These are phyloP conservation scores for Neurospora sp. DNA, from an alignment of 495 filamentous ascomycete species.

Conservation along the genomic window DNA sequence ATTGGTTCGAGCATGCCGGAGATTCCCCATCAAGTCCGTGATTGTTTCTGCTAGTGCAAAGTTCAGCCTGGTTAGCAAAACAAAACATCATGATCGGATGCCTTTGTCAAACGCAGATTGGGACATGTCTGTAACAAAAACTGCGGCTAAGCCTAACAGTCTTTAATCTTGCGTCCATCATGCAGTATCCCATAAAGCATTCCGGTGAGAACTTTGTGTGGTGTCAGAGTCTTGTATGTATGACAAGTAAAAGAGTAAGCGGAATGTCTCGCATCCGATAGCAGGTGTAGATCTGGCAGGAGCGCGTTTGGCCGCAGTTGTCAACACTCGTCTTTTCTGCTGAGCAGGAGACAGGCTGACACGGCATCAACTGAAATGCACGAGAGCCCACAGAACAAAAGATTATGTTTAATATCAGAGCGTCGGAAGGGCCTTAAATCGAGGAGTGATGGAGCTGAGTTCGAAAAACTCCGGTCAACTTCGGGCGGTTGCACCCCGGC, in stretches of 20 bases:
- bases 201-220: background rate
- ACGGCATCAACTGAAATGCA: background rate
- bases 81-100: background rate
- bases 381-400: background rate
- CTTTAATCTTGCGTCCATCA: background rate
- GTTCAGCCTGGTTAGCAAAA: background rate
- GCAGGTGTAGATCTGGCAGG: background rate
- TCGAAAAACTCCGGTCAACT: background rate
- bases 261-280: background rate
- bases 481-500: background rate
- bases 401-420: background rate
- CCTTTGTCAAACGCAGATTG: background rate
- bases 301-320: background rate
- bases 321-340: background rate
- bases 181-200: background rate
- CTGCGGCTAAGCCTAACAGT: background rate
- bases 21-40: background rate
- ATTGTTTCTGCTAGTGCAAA: background rate
- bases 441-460: background rate
- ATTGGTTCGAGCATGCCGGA: background rate
- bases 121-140: background rate
- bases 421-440: background rate
- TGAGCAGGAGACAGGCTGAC: background rate
- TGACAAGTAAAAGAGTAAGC: background rate
- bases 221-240: background rate